These are phyloP conservation scores for Cryptococcus floricola DNA, from an alignment of 1,284 basidiomycete genomes.

Conservation along the genomic window DNA sequence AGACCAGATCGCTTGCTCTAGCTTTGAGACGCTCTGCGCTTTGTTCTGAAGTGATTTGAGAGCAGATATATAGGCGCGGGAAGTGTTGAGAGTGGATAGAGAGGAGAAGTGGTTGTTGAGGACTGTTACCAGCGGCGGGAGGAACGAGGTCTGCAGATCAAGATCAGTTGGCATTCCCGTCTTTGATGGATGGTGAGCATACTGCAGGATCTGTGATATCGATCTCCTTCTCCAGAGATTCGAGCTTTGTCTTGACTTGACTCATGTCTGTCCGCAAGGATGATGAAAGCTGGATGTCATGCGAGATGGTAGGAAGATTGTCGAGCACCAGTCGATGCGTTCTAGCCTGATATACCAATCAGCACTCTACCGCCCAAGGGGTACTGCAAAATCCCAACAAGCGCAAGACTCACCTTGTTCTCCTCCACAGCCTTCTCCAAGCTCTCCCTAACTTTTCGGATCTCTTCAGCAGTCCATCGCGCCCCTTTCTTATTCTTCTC, in stretches of 20 bases:
- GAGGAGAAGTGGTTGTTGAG: conserved; percentile 25
- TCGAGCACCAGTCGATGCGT: conserved; percentile 24
- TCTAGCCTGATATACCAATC: conserved; percentile 9
- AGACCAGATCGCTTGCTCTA: conserved; percentile 34
- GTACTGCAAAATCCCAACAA: too few relatives aligned
- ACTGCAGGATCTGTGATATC: conserved; percentile 18
- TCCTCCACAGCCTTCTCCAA: conserved; percentile 21
- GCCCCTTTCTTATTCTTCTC: not conserved
- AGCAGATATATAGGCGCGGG: conserved; percentile 17
- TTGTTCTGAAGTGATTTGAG: conserved; percentile 14
- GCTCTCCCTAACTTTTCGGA: conserved; percentile 14
- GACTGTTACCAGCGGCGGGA: conserved; percentile 24
- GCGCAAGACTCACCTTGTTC: conserved; percentile 23
- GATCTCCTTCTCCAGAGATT: conserved; percentile 17
- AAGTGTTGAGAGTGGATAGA: conserved; percentile 10
- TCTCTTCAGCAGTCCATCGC: conserved; percentile 16
- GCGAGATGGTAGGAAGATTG: conserved; percentile 29
- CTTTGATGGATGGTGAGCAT: not conserved
- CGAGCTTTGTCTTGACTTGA: conserved; percentile 13
- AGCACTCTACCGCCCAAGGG: not conserved
- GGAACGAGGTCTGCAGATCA: conserved; percentile 26
- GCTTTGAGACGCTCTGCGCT: conserved; percentile 14
- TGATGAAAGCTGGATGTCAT: conserved; percentile 24
- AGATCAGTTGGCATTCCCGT: not conserved
- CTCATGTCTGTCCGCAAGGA: conserved; percentile 11